These are phyloP conservation scores for Onygena corvina DNA, from an alignment of 2,329 filamentous ascomycete genomes.

Conservation along the genomic window DNA sequence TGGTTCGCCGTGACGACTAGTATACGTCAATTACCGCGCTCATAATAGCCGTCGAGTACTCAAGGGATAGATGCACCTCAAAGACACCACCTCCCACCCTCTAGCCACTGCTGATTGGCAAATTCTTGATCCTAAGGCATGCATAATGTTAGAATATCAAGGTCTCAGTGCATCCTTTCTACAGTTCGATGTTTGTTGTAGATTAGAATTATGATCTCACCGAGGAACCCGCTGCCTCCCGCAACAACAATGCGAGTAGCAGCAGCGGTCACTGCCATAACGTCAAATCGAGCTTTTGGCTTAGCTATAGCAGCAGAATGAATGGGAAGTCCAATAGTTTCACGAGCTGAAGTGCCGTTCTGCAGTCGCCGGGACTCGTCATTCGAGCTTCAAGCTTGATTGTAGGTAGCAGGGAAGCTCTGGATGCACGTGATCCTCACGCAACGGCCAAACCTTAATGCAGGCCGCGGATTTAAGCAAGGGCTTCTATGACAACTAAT, in stretches of 20 bases:
- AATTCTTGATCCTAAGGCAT: conserved; percentile 58
- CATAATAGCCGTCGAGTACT: background rate
- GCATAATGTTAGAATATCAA: conserved; percentile 7
- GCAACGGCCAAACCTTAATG: no score
- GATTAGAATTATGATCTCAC: conserved; percentile 31
- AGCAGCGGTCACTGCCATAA: conserved; percentile 33
- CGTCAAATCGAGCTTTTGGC: background rate
- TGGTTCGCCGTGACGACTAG: conserved; percentile 78
- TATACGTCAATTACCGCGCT: conserved; percentile 1
- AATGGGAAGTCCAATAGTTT: background rate
- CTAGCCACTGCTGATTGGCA: conserved; percentile 77
- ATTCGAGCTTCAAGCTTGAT: background rate
- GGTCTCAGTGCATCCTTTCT: no score
- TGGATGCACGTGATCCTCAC: no score
- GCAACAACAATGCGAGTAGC: conserved; percentile 78
- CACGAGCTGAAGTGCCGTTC: background rate
- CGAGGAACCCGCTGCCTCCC: conserved; percentile 86
- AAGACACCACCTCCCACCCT: conserved; percentile 84
- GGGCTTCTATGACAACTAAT: no score
- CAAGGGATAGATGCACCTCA: conserved; percentile 51
- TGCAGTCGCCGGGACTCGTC: background rate
- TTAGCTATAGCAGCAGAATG: background rate
- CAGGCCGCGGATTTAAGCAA: no score
- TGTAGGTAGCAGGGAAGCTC: no score
- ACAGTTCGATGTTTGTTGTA: background rate